phyloP scores from a whole-genome alignment of 371 early-diverging fungal genomes.

The Dipsacomyces acuminosporus region DNA sequence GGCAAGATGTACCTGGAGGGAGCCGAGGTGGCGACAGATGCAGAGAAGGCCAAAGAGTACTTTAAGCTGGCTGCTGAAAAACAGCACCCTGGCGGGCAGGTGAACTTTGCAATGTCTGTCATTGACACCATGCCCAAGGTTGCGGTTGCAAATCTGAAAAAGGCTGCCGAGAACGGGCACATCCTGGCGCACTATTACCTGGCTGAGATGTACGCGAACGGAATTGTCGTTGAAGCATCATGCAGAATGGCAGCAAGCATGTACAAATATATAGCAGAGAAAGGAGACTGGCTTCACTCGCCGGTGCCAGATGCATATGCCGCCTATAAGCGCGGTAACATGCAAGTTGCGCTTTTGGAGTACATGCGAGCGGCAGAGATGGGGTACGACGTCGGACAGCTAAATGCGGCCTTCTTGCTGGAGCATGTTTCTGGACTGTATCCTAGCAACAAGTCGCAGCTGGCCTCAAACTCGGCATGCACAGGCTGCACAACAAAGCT shows the following conservation, averaged over 20 bases:
- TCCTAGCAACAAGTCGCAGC: neutral
- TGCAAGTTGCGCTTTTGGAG: slow-evolving; percentile 61
- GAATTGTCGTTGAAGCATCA: slow-evolving; percentile 8
- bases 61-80: slow-evolving; percentile 55
- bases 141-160: slow-evolving; percentile 18
- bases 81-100: slow-evolving; percentile 51
- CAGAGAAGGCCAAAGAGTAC: slow-evolving; percentile 53
- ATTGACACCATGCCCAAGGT: slow-evolving; percentile 16
- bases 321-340: slow-evolving; percentile 58
- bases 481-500: too few relatives aligned
- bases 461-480: neutral
- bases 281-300: slow-evolving; percentile 76
- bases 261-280: slow-evolving; percentile 77
- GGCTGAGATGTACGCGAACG: slow-evolving; percentile 56
- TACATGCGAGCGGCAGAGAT: slow-evolving; percentile 82
- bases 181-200: slow-evolving; percentile 70
- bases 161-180: slow-evolving; percentile 57
- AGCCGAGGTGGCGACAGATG: slow-evolving; percentile 45
- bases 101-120: slow-evolving; percentile 46
- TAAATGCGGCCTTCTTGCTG: slow-evolving; percentile 85
- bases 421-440: slow-evolving; percentile 51
- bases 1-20: slow-evolving; percentile 84
- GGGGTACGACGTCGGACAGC: slow-evolving; percentile 77
- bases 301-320: slow-evolving; percentile 47
- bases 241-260: slow-evolving; percentile 33